phyloP scores from a whole-genome alignment of 129 eudicot genomes.

The Calendula officinalis region DNA sequence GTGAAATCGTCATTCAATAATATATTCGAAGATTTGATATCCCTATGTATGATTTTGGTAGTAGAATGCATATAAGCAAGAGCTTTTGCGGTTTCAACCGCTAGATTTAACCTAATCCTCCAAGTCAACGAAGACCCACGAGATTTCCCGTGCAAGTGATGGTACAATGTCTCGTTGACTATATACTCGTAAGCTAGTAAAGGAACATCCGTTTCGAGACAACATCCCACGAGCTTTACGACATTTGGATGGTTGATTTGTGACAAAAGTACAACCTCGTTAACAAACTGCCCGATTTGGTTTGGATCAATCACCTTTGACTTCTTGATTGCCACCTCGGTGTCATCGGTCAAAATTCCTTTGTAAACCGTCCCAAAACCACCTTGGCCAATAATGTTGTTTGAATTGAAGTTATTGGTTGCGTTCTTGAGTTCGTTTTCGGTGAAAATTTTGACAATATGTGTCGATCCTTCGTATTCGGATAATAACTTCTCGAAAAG shows the following conservation, averaged over 20 bases:
- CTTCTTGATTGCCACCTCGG: constrained; percentile 28
- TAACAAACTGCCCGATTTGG: constrained; percentile 29
- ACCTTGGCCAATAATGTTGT: constrained; percentile 20
- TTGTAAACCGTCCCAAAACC: constrained; percentile 27
- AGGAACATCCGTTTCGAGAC: constrained; percentile 26
- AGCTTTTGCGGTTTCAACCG: constrained; percentile 25
- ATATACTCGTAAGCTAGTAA: constrained; percentile 28
- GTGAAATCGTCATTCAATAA: constrained; percentile 17
- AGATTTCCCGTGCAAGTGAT: constrained; percentile 18
- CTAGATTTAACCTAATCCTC: constrained; percentile 9
- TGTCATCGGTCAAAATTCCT: constrained; percentile 7
- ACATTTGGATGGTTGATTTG: constrained; percentile 29
- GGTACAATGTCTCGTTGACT: constrained; percentile 23
- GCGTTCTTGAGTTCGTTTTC: constrained; percentile 30
- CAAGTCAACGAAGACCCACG: constrained; percentile 15
- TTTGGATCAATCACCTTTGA: constrained; percentile 20
- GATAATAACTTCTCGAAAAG: constrained; percentile 29
- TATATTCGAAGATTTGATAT: constrained; percentile 28
- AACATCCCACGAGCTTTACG: constrained; percentile 30
- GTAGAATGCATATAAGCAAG: constrained; percentile 28
- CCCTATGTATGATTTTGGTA: constrained; percentile 32
- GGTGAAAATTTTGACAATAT: constrained; percentile 19
- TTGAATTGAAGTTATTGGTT: constrained; percentile 16
- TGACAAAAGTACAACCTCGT: constrained; percentile 29
- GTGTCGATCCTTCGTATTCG: constrained; percentile 15